Evolutionary conservation across 495 filamentous ascomycete genomes (phyloP).

Genomic region (Aspergillus funiculosus): DNA sequence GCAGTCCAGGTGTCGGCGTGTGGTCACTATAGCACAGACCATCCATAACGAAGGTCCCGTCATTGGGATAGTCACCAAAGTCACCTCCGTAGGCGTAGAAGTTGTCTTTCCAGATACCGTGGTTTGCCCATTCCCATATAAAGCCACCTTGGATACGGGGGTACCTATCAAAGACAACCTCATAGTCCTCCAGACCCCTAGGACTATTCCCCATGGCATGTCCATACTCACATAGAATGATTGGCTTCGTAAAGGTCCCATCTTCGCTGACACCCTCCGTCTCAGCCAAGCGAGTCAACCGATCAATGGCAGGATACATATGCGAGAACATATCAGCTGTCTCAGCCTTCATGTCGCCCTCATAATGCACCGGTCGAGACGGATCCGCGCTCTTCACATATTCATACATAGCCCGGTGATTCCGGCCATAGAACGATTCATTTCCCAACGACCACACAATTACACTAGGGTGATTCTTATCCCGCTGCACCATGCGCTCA

Average conservation of each 20-base stretch:
- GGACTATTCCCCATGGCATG: constrained; percentile 72
- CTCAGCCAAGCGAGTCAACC: constrained; percentile 39
- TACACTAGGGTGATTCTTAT: constrained; percentile 59
- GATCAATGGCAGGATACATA: constrained; percentile 57
- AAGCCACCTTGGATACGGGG: constrained; percentile 61
- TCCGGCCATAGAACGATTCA: constrained; percentile 60
- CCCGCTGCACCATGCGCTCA: constrained; percentile 55
- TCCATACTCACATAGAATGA: constrained; percentile 61
- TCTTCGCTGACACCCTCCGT: constrained; percentile 32
- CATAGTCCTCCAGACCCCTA: constrained; percentile 59
- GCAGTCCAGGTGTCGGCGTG: constrained; percentile 50
- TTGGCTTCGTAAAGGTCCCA: constrained; percentile 32
- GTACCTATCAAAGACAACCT: constrained; percentile 51
- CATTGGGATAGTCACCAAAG: constrained; percentile 60
- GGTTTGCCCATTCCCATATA: constrained; percentile 71
- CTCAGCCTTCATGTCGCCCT: constrained; percentile 52
- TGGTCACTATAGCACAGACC: constrained; percentile 54
- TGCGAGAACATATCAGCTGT: constrained; percentile 58
- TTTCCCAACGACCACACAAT: constrained; percentile 69
- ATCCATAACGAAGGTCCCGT: constrained; percentile 60
- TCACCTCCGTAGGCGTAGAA: constrained; percentile 65
- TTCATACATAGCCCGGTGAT: constrained; percentile 58
- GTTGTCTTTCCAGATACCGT: constrained; percentile 46
- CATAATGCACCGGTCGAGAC: constrained; percentile 58
- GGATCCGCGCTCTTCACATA: constrained; percentile 52